Base-by-base conservation (phyloP, 768 basidiomycete genomes). In the Neoboletus brunneissimus region DNA sequence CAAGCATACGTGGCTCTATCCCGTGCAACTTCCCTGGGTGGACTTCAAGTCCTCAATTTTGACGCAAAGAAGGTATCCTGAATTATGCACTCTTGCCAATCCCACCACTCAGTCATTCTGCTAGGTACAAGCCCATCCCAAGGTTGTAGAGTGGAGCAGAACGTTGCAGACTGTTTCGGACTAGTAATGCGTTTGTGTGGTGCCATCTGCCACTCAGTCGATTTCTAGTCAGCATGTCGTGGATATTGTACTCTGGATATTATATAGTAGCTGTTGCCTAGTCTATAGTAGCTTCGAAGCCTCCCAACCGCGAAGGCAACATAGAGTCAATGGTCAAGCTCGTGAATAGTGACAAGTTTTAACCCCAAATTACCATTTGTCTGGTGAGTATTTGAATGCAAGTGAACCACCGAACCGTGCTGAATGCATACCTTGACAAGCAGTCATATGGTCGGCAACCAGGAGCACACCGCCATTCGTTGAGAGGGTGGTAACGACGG, bases 1-100 rank as follows among this genome's bases (percentile, higher is more conserved):
- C 91, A 94, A 77, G 89, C 91, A n/a, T 93, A 93, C 57, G 91
- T 94, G 29, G 91, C 90, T 5, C 79, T 94, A 20, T 95, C 93
- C 20, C 91, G 94, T 22, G 93, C 94, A 16, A 94, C 93, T 0
- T 86, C 81, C 5, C 75, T 96, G 53, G 85, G 90, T 4, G 93
- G 94, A 4, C 77, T 96, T 32, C 92, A 95, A 67, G 88, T 94
- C 4, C 76, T 92, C 20, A 82, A 88, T 62, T 95, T 96, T 63
- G 82, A 89, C 63, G 74, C 85, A 0, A 72, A 55, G 15, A 94
- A 92, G 80, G 93, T 90, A 65, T 43, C 66, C 60, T 20, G 27
- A 7, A 25, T 15, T 27, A 11, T 45, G 48, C 18, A 7, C 18
- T n/a, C 32, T 20, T 16, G 25, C 18, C 31, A n/a, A 31, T 5